Conservation (phyloP, 2,329 filamentous ascomycete species). For the Exophiala sideris region DNA sequence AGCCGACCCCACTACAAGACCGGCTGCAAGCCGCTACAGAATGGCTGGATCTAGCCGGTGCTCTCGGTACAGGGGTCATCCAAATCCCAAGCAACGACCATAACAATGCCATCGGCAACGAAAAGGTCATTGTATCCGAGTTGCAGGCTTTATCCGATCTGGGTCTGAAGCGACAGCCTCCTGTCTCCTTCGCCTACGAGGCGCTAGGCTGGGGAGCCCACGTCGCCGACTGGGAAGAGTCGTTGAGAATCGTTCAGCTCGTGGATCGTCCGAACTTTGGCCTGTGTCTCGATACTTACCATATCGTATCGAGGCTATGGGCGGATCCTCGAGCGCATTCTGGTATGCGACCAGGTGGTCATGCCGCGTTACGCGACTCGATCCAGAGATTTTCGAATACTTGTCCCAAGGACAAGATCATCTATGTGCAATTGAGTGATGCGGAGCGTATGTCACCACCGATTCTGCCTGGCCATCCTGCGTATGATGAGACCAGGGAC, state of each 20-base stretch:
- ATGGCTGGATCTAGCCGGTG: slow-evolving; percentile 32
- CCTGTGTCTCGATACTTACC: slow-evolving; percentile 39
- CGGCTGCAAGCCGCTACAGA: slow-evolving; percentile 31
- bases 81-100: slow-evolving; percentile 35
- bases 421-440: slow-evolving; percentile 38
- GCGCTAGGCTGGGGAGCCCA: slow-evolving; percentile 34
- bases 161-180: slow-evolving; percentile 5
- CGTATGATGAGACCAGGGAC: slow-evolving; percentile 24
- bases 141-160: slow-evolving; percentile 34
- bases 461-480: slow-evolving; percentile 27
- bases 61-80: slow-evolving; percentile 30
- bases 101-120: slow-evolving; percentile 29
- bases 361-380: slow-evolving; percentile 21
- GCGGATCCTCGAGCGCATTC: slow-evolving; percentile 28
- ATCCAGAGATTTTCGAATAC: slow-evolving; percentile 23
- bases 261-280: slow-evolving; percentile 38
- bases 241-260: slow-evolving; percentile 28
- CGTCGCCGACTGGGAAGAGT: slow-evolving; percentile 35
- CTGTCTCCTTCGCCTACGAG: slow-evolving; percentile 35
- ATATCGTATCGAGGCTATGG: slow-evolving; percentile 35
- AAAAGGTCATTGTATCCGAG: slow-evolving; percentile 31
- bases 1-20: slow-evolving; percentile 27
- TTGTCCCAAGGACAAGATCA: slow-evolving; percentile 31
- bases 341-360: slow-evolving; percentile 23
- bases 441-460: slow-evolving; percentile 26